phyloP scores from a whole-genome alignment of 202 grass and related monocot species.

The Carex sylvatica region DNA sequence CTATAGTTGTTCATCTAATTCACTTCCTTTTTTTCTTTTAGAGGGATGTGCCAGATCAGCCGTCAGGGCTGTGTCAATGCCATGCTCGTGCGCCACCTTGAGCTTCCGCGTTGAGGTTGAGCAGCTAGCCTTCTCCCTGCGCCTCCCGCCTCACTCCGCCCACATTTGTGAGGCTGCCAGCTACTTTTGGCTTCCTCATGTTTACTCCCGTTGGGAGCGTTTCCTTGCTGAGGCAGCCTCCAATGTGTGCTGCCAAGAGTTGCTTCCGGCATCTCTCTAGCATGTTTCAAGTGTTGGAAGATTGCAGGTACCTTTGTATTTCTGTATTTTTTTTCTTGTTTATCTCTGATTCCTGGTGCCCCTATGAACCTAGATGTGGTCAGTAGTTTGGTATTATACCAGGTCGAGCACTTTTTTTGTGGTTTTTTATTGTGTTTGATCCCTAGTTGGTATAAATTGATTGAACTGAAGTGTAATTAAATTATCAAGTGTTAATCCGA shows the following conservation, averaged over 20 bases:
- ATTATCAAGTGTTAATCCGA: no score
- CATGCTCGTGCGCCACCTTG: constrained; percentile 85
- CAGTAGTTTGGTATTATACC: background rate
- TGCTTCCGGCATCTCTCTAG: constrained; percentile 92
- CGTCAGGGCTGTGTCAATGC: constrained; percentile 95
- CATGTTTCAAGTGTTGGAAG: constrained; percentile 96
- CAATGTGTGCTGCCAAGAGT: constrained; percentile 87
- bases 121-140: constrained; percentile 72
- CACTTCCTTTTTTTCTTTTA: constrained; percentile 29
- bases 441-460: background rate
- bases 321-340: background rate
- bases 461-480: background rate
- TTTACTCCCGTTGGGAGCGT: constrained; percentile 92
- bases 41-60: constrained; percentile 98
- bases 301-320: constrained; percentile 46
- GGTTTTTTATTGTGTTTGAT: background rate
- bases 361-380: background rate
- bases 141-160: constrained; percentile 80
- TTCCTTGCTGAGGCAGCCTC: constrained; percentile 67
- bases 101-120: constrained; percentile 84
- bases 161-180: constrained; percentile 94
- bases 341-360: background rate
- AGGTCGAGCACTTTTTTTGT: background rate
- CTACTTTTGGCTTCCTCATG: constrained; percentile 96
- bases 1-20: background rate